phyloP scores from a whole-genome alignment of 805 yeast species.

The Kluyveromyces lactis region DNA sequence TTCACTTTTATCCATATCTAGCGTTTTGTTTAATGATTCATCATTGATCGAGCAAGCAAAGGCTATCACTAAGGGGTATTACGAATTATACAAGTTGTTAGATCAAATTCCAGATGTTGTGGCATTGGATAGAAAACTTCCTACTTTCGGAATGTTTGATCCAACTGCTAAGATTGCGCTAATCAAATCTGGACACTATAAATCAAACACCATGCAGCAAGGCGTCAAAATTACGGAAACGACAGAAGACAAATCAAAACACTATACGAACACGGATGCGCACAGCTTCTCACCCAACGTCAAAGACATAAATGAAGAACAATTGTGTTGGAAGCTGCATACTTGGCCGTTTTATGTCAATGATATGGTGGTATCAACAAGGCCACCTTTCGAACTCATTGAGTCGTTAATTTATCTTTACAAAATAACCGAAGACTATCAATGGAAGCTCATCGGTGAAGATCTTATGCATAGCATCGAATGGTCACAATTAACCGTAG shows the following conservation, averaged over 20 bases:
- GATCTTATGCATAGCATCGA: neutral
- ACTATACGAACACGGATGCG: neutral
- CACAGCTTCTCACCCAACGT: neutral
- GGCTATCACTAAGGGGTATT: conserved; percentile 42
- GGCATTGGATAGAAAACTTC: conserved; percentile 13
- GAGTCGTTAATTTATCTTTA: conserved; percentile 54
- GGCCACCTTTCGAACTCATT: conserved; percentile 53
- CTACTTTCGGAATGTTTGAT: conserved; percentile 13
- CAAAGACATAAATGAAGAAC: conserved; percentile 9
- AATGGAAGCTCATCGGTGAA: conserved; percentile 35
- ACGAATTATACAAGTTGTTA: conserved; percentile 32
- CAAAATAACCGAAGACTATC: conserved; percentile 49
- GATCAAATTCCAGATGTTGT: conserved; percentile 31
- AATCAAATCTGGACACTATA: conserved; percentile 15
- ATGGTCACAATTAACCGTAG: neutral
- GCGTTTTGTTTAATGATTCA: neutral
- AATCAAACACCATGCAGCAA: conserved; percentile 1
- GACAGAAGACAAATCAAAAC: conserved; percentile 3
- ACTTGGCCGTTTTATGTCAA: conserved; percentile 29
- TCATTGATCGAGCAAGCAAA: conserved; percentile 28
- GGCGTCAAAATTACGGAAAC: conserved; percentile 6
- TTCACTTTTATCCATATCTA: neutral
- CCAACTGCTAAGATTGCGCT: conserved; percentile 14
- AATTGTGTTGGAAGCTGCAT: conserved; percentile 16
- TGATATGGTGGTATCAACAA: conserved; percentile 30